phyloP scores from a whole-genome alignment of 2,329 filamentous ascomycete species.

The Colletotrichum viniferum region DNA sequence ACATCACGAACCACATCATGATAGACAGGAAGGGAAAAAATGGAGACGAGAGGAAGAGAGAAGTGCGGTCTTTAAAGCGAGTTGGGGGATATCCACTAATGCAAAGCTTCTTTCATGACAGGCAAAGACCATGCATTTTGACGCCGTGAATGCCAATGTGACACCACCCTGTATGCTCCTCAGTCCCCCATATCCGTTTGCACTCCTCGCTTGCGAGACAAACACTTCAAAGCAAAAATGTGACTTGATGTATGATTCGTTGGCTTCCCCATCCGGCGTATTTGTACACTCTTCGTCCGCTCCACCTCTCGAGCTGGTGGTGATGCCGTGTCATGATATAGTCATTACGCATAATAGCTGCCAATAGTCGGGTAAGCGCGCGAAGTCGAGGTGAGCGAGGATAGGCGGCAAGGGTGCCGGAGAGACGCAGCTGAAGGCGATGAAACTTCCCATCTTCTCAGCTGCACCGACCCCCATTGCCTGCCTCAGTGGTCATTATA shows the following conservation, averaged over 20 bases:
- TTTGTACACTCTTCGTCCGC: neutral
- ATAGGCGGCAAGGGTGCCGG: neutral
- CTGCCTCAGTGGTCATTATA: neutral
- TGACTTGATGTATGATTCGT: neutral
- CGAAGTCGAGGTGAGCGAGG: neutral
- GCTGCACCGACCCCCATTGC: neutral
- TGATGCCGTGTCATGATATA: neutral
- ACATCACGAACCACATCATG: neutral
- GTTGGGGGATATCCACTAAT: conserved; percentile 14
- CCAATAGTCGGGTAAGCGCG: neutral
- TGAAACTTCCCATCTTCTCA: neutral
- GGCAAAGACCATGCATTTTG: neutral
- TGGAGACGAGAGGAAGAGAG: neutral
- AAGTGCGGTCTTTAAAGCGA: neutral
- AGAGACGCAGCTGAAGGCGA: neutral
- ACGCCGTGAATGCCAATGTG: neutral
- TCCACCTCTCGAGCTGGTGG: neutral
- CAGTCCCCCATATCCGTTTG: neutral
- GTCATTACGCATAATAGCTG: neutral
- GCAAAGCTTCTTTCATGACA: neutral
- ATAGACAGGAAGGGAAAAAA: neutral
- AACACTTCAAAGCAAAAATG: neutral
- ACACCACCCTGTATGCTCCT: neutral
- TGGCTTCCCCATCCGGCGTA: neutral
- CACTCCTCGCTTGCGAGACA: neutral